Base-by-base conservation (phyloP, 2,329 filamentous ascomycete genomes). In the Sphaerulina vaccinii region DNA sequence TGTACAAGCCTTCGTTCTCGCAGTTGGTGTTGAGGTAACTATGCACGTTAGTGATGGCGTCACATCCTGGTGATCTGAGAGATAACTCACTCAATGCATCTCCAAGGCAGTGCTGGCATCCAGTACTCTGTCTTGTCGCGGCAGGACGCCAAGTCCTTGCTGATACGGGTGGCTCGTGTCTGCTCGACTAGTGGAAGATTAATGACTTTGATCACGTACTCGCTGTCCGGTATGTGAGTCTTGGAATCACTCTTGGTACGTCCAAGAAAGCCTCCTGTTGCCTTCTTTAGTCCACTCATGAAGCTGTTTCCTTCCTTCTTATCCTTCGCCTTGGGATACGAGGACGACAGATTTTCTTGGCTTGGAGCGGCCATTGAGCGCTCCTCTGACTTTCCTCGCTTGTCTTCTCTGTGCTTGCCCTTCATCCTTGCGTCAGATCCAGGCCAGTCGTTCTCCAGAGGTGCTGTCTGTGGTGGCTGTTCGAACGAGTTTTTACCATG, bases 111-210 rank as follows among this genome's bases (percentile, higher is more conserved):
- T 5, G 90, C 88, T 10, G 92, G 92, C 91, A 97, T 96, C 92
- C 92, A 97, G 67, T 95, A 97, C 66, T 96, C 92, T 0, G 92
- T 97, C 77, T 96, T 96, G 67, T 97, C 92, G 56, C 86, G 83
- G 8, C 91, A 96, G 55, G 88, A 83, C 65, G 95, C 89, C 37
- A 97, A 75, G 23, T 87, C 83, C 71, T 92, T 95, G 6, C 90
- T 95, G 67, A 97, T 96, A 57, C 92, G 82, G 0, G 92, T 96
- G 58, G 85, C 77, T n/a, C 92, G 84, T 5, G 91, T 91, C 72
- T 97, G 92, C 68, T 96, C 87, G 21, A 95, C 79, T 23, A 97
- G 75, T 1, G 90, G 90, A 43, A 88, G 76, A 64, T 93, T 95
- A 68, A 97, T 89, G 37, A 95, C 84, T 62, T 87, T 89, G 64